These are phyloP conservation scores for Trichoderma aggressivum DNA, from an alignment of 2,329 filamentous ascomycete species.

Conservation along the genomic window DNA sequence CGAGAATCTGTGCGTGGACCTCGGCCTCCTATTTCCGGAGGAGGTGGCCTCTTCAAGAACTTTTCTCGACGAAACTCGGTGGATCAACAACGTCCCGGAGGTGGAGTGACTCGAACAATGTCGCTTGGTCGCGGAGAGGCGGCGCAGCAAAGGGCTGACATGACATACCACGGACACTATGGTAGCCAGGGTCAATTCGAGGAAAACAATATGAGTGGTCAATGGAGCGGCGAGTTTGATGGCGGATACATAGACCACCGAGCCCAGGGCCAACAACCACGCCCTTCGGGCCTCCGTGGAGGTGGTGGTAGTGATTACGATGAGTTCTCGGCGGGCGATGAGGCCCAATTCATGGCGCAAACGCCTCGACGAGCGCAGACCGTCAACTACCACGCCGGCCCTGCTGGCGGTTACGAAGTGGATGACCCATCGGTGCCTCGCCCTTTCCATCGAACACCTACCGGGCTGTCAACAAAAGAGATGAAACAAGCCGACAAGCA, in stretches of 20 bases:
- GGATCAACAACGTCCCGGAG: slow-evolving; percentile 36
- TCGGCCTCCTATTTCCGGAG: slow-evolving; percentile 49
- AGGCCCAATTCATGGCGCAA: slow-evolving; percentile 52
- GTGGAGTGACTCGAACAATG: slow-evolving; percentile 53
- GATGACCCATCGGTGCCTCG: slow-evolving; percentile 25
- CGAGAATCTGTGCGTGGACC: slow-evolving; percentile 40
- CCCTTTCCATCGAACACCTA: slow-evolving; percentile 66
- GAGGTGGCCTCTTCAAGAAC: slow-evolving; percentile 45
- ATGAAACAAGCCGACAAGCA: slow-evolving; percentile 51
- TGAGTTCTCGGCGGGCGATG: slow-evolving; percentile 55
- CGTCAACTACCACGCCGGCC: slow-evolving; percentile 26
- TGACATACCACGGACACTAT: slow-evolving; percentile 36
- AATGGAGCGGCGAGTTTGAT: slow-evolving; percentile 47
- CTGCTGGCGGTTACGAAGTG: slow-evolving; percentile 23
- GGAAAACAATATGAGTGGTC: slow-evolving; percentile 55
- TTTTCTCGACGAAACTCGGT: slow-evolving; percentile 37
- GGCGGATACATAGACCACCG: slow-evolving; percentile 28
- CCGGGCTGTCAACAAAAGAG: slow-evolving; percentile 62
- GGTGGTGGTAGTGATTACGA: slow-evolving; percentile 44
- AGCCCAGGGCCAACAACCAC: slow-evolving; percentile 21
- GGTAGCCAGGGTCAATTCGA: slow-evolving; percentile 40
- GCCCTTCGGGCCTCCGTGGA: slow-evolving; percentile 36
- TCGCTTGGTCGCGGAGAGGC: slow-evolving; percentile 58
- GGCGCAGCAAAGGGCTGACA: slow-evolving; percentile 33
- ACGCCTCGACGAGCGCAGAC: slow-evolving; percentile 34